Percentiles rank a stretch among this genome's conserved stretches.
Conservation (phyloP, 495 filamentous ascomycete genomes). For the Rusavskia elegans region DNA sequence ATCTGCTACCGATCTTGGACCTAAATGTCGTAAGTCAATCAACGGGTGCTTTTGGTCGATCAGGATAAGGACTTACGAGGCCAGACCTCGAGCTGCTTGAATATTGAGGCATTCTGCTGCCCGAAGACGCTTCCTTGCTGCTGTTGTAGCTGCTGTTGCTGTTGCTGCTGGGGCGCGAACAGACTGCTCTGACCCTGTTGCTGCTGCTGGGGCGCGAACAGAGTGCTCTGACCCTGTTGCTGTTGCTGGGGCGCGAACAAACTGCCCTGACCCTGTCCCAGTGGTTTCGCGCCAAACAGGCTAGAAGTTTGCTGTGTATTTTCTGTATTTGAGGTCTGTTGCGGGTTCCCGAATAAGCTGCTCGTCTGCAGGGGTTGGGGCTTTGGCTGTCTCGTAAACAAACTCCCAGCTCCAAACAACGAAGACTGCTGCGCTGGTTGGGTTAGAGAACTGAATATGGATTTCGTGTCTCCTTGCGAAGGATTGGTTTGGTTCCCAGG, state of each 20-base stretch:
- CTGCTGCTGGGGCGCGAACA: constrained; percentile 1
- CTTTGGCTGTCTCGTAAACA: constrained; percentile 15
- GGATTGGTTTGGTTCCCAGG: neutral
- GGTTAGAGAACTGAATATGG: neutral
- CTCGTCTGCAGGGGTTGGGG: constrained; percentile 17
- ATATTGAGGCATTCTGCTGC: constrained; percentile 13
- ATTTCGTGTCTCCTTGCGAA: neutral
- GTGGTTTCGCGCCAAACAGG: constrained; percentile 17
- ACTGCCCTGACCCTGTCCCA: neutral
- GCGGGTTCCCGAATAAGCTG: constrained; percentile 19
- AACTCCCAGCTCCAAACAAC: constrained; percentile 9
- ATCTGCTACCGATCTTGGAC: constrained; percentile 68
- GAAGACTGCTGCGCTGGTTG: neutral
- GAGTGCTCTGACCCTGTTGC: neutral
- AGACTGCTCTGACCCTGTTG: constrained; percentile 18
- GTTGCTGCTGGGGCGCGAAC: constrained; percentile 18
- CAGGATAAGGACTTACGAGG: neutral
- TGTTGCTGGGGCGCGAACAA: neutral
- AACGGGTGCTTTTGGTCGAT: neutral
- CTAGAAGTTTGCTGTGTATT: constrained; percentile 14
- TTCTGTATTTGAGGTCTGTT: neutral
- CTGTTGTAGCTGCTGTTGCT: constrained; percentile 23
- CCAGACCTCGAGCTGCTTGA: constrained; percentile 9
- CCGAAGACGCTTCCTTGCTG: constrained; percentile 21
- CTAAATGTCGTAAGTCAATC: constrained; percentile 15